A percentile compares a stretch with the other conserved stretches of the same genome.
Evolutionary conservation across 495 filamentous ascomycete species (phyloP).

Genomic region (Lepraria neglecta): DNA sequence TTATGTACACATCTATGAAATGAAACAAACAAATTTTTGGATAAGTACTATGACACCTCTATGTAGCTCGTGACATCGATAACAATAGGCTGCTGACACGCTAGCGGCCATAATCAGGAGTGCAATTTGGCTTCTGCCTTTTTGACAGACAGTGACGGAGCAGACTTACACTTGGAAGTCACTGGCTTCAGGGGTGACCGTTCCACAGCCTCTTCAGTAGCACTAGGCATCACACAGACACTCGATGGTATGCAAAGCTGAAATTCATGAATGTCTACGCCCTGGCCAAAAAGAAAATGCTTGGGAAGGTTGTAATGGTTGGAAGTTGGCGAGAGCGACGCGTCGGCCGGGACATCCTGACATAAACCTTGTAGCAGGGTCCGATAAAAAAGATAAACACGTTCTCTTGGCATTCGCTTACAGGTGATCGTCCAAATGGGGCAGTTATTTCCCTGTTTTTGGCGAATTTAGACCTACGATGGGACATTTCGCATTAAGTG

Average conservation of each 20-base stretch:
- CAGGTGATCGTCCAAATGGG: too few relatives aligned
- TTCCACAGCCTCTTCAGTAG: slow-evolving; percentile 13
- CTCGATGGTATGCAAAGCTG: not conserved
- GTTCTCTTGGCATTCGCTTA: not conserved
- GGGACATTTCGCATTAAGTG: too few relatives aligned
- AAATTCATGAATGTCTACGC: not conserved
- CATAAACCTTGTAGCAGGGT: not conserved
- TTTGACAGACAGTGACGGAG: not conserved
- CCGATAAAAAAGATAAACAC: slow-evolving; percentile 12
- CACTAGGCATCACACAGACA: slow-evolving; percentile 12
- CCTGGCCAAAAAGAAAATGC: not conserved
- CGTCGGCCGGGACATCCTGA: not conserved
- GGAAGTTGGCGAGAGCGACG: slow-evolving; percentile 1
- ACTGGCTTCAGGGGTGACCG: slow-evolving; percentile 11
- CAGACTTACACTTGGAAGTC: slow-evolving; percentile 16
- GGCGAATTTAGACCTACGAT: too few relatives aligned
- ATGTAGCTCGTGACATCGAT: too few relatives aligned
- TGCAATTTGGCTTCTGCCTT: not conserved
- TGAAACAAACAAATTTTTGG: too few relatives aligned
- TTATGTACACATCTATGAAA: too few relatives aligned
- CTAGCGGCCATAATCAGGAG: not conserved
- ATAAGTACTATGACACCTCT: too few relatives aligned
- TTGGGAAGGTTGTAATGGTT: not conserved
- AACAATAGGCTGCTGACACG: too few relatives aligned
- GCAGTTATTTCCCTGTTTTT: too few relatives aligned